These are phyloP conservation scores for Cladosporium sp. DNA, from an alignment of 2,329 filamentous ascomycete genomes.

Conservation along the genomic window DNA sequence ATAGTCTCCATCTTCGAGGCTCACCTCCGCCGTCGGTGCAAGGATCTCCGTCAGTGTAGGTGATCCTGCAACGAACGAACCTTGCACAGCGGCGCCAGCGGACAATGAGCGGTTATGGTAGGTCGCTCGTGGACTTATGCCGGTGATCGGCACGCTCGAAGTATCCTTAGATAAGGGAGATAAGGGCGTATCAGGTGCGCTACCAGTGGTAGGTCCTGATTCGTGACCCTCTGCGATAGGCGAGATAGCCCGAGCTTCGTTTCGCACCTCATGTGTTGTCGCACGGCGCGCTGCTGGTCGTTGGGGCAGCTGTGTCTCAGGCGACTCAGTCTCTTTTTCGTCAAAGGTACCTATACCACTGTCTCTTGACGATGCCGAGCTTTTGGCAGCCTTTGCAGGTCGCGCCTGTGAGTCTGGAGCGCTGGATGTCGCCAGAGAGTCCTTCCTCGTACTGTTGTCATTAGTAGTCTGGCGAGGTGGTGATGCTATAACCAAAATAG, in stretches of 20 bases:
- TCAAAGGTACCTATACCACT: constrained; percentile 4
- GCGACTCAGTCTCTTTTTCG: neutral
- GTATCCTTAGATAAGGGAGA: constrained; percentile 19
- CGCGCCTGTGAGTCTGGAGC: neutral
- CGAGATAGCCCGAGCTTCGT: constrained; percentile 4
- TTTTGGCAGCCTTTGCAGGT: constrained; percentile 2
- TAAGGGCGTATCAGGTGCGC: constrained; percentile 19
- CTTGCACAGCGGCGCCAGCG: neutral
- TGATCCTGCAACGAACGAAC: constrained; percentile 25
- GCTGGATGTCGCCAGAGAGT: neutral
- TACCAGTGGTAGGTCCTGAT: constrained; percentile 3
- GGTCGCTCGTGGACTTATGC: constrained; percentile 16
- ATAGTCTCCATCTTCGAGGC: constrained; percentile 15
- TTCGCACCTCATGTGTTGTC: neutral
- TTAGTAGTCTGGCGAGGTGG: constrained; percentile 22
- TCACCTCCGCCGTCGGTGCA: constrained; percentile 25
- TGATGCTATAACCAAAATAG: constrained; percentile 20
- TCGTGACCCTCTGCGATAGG: constrained; percentile 12
- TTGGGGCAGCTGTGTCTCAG: constrained; percentile 4
- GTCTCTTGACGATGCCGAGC: constrained; percentile 2
- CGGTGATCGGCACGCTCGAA: constrained; percentile 20
- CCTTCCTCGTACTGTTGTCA: constrained; percentile 10
- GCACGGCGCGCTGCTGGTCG: constrained; percentile 15
- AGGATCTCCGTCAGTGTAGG: constrained; percentile 37
- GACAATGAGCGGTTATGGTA: constrained; percentile 11